Percentiles rank a stretch among this genome's conserved stretches.
Conservation (phyloP, 73 alveolate species). For the Diophrys sp. region DNA sequence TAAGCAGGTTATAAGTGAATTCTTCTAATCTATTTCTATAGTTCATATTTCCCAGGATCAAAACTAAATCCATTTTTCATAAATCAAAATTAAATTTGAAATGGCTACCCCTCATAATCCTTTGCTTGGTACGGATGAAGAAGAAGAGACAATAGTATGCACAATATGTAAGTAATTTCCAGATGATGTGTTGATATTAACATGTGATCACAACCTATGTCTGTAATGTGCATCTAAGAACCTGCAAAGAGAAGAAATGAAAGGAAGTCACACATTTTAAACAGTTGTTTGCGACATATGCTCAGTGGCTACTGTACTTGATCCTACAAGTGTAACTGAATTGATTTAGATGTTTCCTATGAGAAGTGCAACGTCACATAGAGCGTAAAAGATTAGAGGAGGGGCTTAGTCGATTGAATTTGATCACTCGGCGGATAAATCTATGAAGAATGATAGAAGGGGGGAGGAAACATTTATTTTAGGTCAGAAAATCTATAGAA, state of each 20-base stretch:
- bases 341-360: constrained; percentile 53
- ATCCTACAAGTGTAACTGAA: constrained; percentile 79
- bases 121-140: constrained; percentile 1
- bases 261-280: constrained; percentile 56
- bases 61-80: too few species aligned
- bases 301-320: constrained; percentile 74
- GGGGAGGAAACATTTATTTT: too few species aligned
- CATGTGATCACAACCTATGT: constrained; percentile 88
- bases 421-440: too few species aligned
- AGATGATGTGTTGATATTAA: constrained; percentile 70
- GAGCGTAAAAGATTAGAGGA: not conserved
- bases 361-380: not conserved
- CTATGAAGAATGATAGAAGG: too few species aligned
- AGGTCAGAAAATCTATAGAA: too few species aligned
- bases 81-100: too few species aligned
- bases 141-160: constrained; percentile 43
- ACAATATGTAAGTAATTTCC: constrained; percentile 69
- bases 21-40: too few species aligned
- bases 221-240: constrained; percentile 76
- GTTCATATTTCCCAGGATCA: too few species aligned
- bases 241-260: constrained; percentile 55
- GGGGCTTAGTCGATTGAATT: not conserved
- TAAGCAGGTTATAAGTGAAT: too few species aligned
- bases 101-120: too few species aligned
- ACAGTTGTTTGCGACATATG: constrained; percentile 83